These are phyloP conservation scores for Torulaspora pretoriensis DNA, from an alignment of 1,139 yeast genomes.

Conservation along the genomic window DNA sequence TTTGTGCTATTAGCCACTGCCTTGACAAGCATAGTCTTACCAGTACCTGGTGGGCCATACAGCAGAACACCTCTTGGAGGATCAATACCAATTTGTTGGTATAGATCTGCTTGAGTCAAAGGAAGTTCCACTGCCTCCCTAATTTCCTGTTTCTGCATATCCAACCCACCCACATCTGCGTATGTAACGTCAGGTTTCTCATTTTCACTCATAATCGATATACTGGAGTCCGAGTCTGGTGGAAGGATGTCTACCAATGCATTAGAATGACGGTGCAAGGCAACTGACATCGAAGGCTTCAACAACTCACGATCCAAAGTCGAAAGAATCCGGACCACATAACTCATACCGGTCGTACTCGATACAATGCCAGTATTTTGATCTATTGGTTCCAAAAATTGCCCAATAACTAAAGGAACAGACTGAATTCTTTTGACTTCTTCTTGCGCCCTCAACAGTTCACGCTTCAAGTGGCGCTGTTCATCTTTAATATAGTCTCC, in stretches of 20 bases:
- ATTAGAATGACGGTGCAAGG: slow-evolving; percentile 96
- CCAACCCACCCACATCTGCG: slow-evolving; percentile 96
- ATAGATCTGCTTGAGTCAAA: slow-evolving; percentile 89
- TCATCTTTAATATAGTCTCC: slow-evolving; percentile 98
- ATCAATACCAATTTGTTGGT: slow-evolving; percentile 96
- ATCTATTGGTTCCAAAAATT: slow-evolving; percentile 95
- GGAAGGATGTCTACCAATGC: slow-evolving; percentile 96
- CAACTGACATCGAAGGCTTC: slow-evolving; percentile 93
- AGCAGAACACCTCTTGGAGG: slow-evolving; percentile 97
- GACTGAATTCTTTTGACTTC: slow-evolving; percentile 97
- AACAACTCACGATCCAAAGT: slow-evolving; percentile 91
- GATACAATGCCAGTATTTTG: slow-evolving; percentile 95
- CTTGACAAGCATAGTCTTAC: slow-evolving; percentile 97
- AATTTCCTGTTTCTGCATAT: slow-evolving; percentile 98
- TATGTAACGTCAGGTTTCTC: slow-evolving; percentile 83
- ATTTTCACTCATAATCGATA: slow-evolving; percentile 89
- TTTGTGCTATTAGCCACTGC: slow-evolving; percentile 97
- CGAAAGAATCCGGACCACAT: slow-evolving; percentile 89
- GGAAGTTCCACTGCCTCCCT: slow-evolving; percentile 98
- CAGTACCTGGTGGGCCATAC: slow-evolving; percentile 99
- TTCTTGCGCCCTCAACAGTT: slow-evolving; percentile 93
- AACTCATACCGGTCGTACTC: slow-evolving; percentile 95
- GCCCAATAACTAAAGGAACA: slow-evolving; percentile 97
- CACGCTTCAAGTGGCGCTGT: slow-evolving; percentile 92
- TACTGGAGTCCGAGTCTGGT: slow-evolving; percentile 97